These are phyloP conservation scores for Aspergillus cavernicola DNA, from an alignment of 495 filamentous ascomycete genomes.

Conservation along the genomic window DNA sequence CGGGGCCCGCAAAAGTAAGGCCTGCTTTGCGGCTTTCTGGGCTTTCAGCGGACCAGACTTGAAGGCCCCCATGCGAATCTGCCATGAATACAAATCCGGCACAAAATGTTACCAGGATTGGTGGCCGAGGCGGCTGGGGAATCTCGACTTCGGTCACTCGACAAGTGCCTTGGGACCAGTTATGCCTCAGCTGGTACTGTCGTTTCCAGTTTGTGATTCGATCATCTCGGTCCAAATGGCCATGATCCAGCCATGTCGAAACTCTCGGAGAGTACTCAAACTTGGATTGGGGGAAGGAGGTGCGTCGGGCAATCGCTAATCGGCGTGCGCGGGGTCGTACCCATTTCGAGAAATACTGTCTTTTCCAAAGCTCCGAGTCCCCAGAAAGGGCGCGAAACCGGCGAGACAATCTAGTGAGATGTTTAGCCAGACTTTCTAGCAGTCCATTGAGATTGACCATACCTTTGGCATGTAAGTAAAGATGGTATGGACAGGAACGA, in stretches of 20 bases:
- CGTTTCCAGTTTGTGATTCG: conserved; percentile 74
- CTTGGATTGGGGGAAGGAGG: conserved; percentile 30
- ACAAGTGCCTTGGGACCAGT: conserved; percentile 85
- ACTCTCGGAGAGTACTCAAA: conserved; percentile 66
- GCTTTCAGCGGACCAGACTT: conserved; percentile 70
- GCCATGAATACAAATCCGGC: conserved; percentile 75
- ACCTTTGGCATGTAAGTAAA: conserved; percentile 67
- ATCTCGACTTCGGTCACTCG: conserved; percentile 73
- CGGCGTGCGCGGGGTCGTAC: conserved; percentile 78
- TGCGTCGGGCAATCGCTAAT: conserved; percentile 63
- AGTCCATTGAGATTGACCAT: conserved; percentile 8
- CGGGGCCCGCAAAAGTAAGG: conserved; percentile 17
- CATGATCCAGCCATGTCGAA: conserved; percentile 81
- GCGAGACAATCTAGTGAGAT: conserved; percentile 59
- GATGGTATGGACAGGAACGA: conserved; percentile 67
- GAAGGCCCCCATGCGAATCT: conserved; percentile 64
- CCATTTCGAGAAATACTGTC: conserved; percentile 82
- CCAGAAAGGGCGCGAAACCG: conserved; percentile 69
- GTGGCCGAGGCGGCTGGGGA: conserved; percentile 49
- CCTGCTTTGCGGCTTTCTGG: conserved; percentile 37
- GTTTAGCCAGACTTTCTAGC: not conserved
- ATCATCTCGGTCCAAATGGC: conserved; percentile 50
- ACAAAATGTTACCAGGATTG: conserved; percentile 66
- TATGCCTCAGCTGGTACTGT: conserved; percentile 85
- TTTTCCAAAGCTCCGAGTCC: conserved; percentile 91